These are phyloP conservation scores for Pleurotus citrinopileatus DNA, from an alignment of 768 basidiomycete genomes.

Conservation along the genomic window DNA sequence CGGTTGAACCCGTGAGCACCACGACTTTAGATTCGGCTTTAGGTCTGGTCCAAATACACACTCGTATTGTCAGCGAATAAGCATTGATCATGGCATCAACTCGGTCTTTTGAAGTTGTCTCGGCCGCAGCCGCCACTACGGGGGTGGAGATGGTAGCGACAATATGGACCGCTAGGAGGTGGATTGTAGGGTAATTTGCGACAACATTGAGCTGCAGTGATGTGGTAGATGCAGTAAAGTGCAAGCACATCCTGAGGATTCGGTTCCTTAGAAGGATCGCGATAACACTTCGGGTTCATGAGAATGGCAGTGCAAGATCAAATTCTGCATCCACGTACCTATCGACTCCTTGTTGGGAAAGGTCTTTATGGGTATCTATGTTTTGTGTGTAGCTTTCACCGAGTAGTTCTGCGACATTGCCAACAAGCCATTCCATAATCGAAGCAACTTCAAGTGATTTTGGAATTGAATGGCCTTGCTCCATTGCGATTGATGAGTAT, in stretches of 20 bases:
- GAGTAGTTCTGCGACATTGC: no score
- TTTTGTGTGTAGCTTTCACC: neutral
- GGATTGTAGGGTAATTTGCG: neutral
- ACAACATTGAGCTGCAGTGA: neutral
- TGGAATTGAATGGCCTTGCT: neutral
- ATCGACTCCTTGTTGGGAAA: neutral
- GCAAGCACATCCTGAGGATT: neutral
- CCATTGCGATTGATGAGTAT: neutral
- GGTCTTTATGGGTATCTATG: neutral
- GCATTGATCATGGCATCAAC: neutral
- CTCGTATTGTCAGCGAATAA: neutral
- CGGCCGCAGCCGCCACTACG: no score
- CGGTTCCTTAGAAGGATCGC: neutral
- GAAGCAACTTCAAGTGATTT: neutral
- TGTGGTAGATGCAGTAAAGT: neutral
- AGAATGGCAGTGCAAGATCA: neutral
- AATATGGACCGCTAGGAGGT: neutral
- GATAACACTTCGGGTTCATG: no score
- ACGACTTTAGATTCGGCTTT: neutral
- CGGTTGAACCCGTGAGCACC: constrained; percentile 26
- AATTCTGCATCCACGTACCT: neutral
- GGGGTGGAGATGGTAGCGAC: neutral
- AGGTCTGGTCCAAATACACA: neutral
- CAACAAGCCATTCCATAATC: neutral
- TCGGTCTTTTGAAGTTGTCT: neutral